Evolutionary conservation across 768 basidiomycete species (phyloP), one percentile per base, ranked within the genome.

Genomic region (Xanthoconium stramineum): DNA sequence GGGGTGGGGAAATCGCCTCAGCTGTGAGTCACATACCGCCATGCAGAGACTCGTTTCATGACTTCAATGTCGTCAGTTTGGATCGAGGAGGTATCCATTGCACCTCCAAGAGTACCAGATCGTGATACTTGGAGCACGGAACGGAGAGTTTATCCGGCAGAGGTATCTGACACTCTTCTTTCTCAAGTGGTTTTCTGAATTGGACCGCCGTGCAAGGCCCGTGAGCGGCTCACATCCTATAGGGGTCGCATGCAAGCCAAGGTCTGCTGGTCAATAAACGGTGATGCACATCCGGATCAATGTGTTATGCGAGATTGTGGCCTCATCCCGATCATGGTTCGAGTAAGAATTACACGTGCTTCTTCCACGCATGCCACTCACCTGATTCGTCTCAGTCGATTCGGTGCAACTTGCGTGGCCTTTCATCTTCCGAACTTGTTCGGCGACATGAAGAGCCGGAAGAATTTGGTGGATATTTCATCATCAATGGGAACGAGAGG

Each of bases 401-500:
- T 20, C 80, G 96, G 56, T 99, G 97, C 69, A 97, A 98, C 72
- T 73, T 98, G n/a, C 86, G 86, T 44, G 80, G 80, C 35, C 80
- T 97, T 72, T 83, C 93, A 3, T 90, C 96, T 10, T 82, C 88
- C 10, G 88, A 93, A 45, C 85, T 99, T 44, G 93, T 98, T 53
- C 76, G 78, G 53, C 87, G 88, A 58, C 89, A 96, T 69, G 97
- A 99, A 79, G 97, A 99, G 66, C 87, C 97, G 1, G 94, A 97
- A 75, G 97, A 98, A 72, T 98, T 98, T 67, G 97, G 97, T 50
- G 97, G 96, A 30, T 98, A 99, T 75, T 99, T 99, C 69, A 83
- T 99, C 68, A 86, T 99, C 72, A 99, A 99, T 71, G 97, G 97
- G 59, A 98, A 98, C 74, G 97, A 99, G 75, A 93, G 94, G 75